phyloP scores from a whole-genome alignment of 768 basidiomycete genomes.

The Mycena sanguinolenta region DNA sequence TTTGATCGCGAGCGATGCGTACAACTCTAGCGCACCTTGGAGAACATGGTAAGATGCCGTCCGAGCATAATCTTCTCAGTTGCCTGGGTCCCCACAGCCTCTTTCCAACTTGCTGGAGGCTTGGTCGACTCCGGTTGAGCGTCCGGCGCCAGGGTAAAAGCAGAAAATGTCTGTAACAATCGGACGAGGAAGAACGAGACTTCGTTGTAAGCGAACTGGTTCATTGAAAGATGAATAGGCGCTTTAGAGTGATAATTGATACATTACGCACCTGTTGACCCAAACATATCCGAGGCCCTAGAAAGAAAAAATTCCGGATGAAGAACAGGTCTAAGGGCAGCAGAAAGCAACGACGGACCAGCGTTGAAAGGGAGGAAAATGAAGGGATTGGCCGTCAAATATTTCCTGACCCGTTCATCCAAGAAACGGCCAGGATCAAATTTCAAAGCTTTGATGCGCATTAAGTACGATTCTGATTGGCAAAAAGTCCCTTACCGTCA shows the following conservation, averaged over 20 bases:
- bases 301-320: background rate
- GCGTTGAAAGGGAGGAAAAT: slow-evolving; percentile 63
- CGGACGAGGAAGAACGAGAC: slow-evolving; percentile 30
- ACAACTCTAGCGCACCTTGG: slow-evolving; percentile 36
- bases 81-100: slow-evolving; percentile 25
- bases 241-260: background rate
- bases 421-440: slow-evolving; percentile 64
- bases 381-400: slow-evolving; percentile 57
- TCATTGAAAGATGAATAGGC: background rate
- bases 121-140: slow-evolving; percentile 47
- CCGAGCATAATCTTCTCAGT: slow-evolving; percentile 47
- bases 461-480: too few species aligned
- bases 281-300: slow-evolving; percentile 41
- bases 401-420: slow-evolving; percentile 54
- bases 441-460: slow-evolving; percentile 44
- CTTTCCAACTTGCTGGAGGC: slow-evolving; percentile 46
- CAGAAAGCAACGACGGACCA: slow-evolving; percentile 38
- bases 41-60: slow-evolving; percentile 48
- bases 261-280: slow-evolving; percentile 9
- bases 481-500: slow-evolving; percentile 47
- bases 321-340: background rate
- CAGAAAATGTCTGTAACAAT: slow-evolving; percentile 13
- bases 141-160: slow-evolving; percentile 32
- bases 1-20: too few species aligned
- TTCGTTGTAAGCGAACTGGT: slow-evolving; percentile 29